These are phyloP conservation scores for Mucor ambiguus DNA, from an alignment of 371 early-diverging fungal genomes.

Conservation along the genomic window DNA sequence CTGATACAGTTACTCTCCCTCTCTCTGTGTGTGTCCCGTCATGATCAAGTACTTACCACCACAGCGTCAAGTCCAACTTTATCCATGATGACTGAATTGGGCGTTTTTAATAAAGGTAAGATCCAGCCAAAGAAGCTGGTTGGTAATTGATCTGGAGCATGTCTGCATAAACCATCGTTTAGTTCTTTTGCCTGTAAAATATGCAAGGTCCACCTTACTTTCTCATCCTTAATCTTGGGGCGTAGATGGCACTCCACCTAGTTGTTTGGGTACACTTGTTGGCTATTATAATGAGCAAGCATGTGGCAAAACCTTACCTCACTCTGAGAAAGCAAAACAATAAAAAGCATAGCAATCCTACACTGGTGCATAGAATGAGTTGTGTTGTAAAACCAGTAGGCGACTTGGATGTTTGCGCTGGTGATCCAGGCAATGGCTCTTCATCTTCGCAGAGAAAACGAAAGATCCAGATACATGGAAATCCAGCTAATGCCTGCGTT, in stretches of 20 bases:
- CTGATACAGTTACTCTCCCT: conserved; percentile 16
- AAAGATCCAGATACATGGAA: conserved; percentile 29
- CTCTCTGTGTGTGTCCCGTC: not conserved
- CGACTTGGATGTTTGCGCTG: conserved; percentile 43
- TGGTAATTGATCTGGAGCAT: conserved; percentile 57
- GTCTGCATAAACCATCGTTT: conserved; percentile 25
- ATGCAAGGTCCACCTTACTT: conserved; percentile 38
- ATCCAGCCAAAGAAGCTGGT: conserved; percentile 67
- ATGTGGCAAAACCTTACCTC: conserved; percentile 25
- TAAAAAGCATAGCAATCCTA: conserved; percentile 46
- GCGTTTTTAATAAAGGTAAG: conserved; percentile 52
- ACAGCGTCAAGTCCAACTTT: conserved; percentile 73
- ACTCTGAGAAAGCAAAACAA: conserved; percentile 48
- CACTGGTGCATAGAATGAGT: conserved; percentile 45
- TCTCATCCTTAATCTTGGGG: conserved; percentile 64
- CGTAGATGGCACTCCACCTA: conserved; percentile 62
- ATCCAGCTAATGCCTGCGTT: conserved; percentile 5
- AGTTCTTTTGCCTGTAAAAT: not conserved
- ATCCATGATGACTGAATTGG: conserved; percentile 59
- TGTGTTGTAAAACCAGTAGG: conserved; percentile 50
- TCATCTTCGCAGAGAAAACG: conserved; percentile 33
- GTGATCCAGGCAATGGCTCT: conserved; percentile 47
- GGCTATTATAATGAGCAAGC: not conserved
- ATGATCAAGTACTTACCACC: conserved; percentile 38
- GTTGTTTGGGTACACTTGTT: not conserved